phyloP scores from a whole-genome alignment of 2,329 filamentous ascomycete genomes.

The Trichocomaceae sp. region DNA sequence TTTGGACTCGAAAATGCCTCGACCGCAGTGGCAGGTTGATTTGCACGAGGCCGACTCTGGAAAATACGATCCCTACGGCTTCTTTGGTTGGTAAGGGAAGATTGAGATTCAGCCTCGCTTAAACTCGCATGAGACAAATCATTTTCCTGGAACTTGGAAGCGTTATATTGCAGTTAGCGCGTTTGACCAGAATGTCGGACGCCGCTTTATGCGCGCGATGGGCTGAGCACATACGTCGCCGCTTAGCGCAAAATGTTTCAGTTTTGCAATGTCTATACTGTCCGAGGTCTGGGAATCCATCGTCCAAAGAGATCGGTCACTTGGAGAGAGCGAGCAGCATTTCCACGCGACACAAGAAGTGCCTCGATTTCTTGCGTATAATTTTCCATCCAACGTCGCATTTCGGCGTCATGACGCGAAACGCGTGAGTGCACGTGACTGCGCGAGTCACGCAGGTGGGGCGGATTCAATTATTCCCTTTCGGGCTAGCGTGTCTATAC shows the following conservation, averaged over 20 bases:
- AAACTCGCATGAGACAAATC: conserved; percentile 22
- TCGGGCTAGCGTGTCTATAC: background rate
- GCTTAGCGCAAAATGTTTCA: conserved; percentile 38
- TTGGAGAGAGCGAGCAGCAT: background rate
- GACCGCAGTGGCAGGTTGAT: conserved; percentile 1
- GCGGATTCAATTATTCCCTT: background rate
- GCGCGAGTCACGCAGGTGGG: background rate
- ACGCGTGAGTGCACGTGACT: conserved; percentile 13
- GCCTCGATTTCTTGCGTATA: background rate
- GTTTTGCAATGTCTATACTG: conserved; percentile 34
- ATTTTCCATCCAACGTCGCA: background rate
- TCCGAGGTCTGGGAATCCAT: conserved; percentile 36
- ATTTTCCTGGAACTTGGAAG: conserved; percentile 25
- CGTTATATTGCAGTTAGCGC: conserved; percentile 19
- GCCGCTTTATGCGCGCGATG: conserved; percentile 19
- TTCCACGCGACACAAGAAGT: background rate
- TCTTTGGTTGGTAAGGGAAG: background rate
- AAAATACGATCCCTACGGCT: background rate
- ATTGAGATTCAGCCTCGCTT: conserved; percentile 12
- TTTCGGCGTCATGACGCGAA: conserved; percentile 9
- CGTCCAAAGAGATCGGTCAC: background rate
- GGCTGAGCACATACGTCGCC: conserved; percentile 25
- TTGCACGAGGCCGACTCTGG: background rate
- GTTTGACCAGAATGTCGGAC: conserved; percentile 23
- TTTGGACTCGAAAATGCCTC: conserved; percentile 1